Evolutionary conservation across 2,329 filamentous ascomycete genomes (phyloP).

Genomic region (Cladosporium sp.): DNA sequence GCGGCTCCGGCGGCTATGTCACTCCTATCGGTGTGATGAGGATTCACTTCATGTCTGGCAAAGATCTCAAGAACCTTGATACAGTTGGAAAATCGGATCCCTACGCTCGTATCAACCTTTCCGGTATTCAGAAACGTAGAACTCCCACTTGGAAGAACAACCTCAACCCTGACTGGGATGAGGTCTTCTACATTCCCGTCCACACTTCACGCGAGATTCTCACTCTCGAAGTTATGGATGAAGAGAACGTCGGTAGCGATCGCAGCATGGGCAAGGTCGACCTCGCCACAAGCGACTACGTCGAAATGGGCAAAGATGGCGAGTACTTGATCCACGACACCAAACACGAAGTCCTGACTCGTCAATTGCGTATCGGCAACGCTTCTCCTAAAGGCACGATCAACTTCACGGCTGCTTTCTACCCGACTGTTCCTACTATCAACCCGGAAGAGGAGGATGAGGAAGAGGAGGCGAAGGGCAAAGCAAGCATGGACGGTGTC

Average conservation of each 20-base stretch:
- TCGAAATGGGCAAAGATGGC: slow-evolving; percentile 71
- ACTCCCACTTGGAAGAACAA: slow-evolving; percentile 97
- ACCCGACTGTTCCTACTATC: slow-evolving; percentile 77
- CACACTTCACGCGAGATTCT: slow-evolving; percentile 81
- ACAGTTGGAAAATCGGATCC: slow-evolving; percentile 96
- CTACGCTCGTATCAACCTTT: slow-evolving; percentile 82
- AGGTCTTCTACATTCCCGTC: slow-evolving; percentile 89
- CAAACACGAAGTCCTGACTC: slow-evolving; percentile 60
- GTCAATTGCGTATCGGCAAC: slow-evolving; percentile 69
- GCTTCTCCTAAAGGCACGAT: slow-evolving; percentile 73
- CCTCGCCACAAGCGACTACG: slow-evolving; percentile 70
- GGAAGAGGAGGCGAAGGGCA: slow-evolving; percentile 33
- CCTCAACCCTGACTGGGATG: slow-evolving; percentile 91
- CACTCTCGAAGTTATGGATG: slow-evolving; percentile 91
- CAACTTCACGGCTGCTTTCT: slow-evolving; percentile 82
- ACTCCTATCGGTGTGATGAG: slow-evolving; percentile 94
- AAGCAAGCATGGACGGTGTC: slow-evolving; percentile 18
- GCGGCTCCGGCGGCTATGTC: slow-evolving; percentile 81
- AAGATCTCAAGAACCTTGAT: slow-evolving; percentile 84
- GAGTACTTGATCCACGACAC: slow-evolving; percentile 75
- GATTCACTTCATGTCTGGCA: slow-evolving; percentile 81
- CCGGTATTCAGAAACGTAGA: slow-evolving; percentile 82
- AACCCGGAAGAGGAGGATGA: slow-evolving; percentile 81
- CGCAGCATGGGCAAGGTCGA: slow-evolving; percentile 80
- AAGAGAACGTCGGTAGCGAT: slow-evolving; percentile 88